Percentiles rank a stretch among this genome's conserved stretches.
Evolutionary conservation across 768 basidiomycete species (phyloP).

Genomic region (Auricularia sp.): DNA sequence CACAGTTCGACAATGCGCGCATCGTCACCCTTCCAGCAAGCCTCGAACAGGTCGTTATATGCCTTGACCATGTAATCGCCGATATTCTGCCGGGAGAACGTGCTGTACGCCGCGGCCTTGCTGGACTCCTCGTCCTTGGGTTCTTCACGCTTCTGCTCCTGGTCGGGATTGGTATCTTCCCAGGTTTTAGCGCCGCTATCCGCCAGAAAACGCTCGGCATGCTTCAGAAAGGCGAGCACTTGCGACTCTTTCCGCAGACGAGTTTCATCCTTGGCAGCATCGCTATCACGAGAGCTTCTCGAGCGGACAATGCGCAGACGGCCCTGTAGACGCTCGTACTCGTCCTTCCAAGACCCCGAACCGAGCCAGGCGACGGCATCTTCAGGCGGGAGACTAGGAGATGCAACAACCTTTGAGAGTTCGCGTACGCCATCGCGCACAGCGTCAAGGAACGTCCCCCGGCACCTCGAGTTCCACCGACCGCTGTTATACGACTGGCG

Average conservation of each 20-base stretch:
- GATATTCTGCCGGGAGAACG: constrained; percentile 19
- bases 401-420: constrained; percentile 6
- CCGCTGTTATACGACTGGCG: not conserved
- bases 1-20: constrained; percentile 43
- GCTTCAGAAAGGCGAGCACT: constrained; percentile 24
- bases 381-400: not conserved
- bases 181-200: constrained; percentile 34
- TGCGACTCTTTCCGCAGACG: constrained; percentile 16
- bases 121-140: constrained; percentile 21
- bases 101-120: constrained; percentile 12
- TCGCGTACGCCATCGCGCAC: constrained; percentile 3
- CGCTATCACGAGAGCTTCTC: not conserved
- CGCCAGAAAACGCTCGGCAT: constrained; percentile 25
- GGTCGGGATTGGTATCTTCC: constrained; percentile 29
- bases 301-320: not conserved
- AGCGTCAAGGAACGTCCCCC: constrained; percentile 17
- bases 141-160: constrained; percentile 7
- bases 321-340: not conserved
- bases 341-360: not conserved
- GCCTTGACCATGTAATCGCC: constrained; percentile 18
- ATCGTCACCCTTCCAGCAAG: constrained; percentile 44
- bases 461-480: not conserved
- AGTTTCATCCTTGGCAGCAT: not conserved
- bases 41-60: constrained; percentile 50
- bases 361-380: not conserved